Evolutionary conservation across 495 filamentous ascomycete genomes (phyloP), one percentile per base, ranked within the genome.

Genomic region (Penicillium manginii): DNA sequence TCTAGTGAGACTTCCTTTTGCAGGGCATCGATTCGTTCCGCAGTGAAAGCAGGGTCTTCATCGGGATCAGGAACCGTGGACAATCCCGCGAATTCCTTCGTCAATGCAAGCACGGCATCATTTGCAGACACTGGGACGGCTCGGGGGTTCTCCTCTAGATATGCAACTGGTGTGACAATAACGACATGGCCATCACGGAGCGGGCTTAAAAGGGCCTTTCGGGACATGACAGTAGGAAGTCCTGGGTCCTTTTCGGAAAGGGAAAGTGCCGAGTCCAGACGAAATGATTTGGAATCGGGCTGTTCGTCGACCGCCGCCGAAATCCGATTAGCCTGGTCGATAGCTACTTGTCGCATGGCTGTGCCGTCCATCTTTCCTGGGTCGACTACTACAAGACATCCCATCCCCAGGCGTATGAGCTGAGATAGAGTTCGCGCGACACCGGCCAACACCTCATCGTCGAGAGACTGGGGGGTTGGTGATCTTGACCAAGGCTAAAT

Each of bases 401-500:
- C 83, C 65, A 98, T 80, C 15, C 96, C 94, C 23, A 99, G 78
- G 47, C 86, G 84, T 23, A 83, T 81, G 7, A 99, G 85, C 67
- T 96, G 93, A 10, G 86, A 85, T 18, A 99, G 71, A 0, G 96
- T 98, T 60, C 85, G 86, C 0, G 88, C 91, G 50, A 97, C 84
- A 0, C 92, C 94, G 50, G 84, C 65, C 2, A 98, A 64, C 0
- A 83, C 88, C 7, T 74, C 70, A 53, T 92, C 83, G 65, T 88
- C 81, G 50, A 94, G 79, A 1, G 71, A 68, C 64, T 94, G 86
- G 4, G 4, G 90, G 88, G 22, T 81, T 82, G 39, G 88, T 84
- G 45, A 98, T 80, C 68, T 96, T 96, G 52, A 99, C 86, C 56
- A 99, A 70, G 11, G 94, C 92, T 32, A 96, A 76, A 71, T 97